Percentiles rank a stretch among this genome's conserved stretches.
phyloP scores from a whole-genome alignment of 2,329 filamentous ascomycete species.

The Rugonectria rugulosa region DNA sequence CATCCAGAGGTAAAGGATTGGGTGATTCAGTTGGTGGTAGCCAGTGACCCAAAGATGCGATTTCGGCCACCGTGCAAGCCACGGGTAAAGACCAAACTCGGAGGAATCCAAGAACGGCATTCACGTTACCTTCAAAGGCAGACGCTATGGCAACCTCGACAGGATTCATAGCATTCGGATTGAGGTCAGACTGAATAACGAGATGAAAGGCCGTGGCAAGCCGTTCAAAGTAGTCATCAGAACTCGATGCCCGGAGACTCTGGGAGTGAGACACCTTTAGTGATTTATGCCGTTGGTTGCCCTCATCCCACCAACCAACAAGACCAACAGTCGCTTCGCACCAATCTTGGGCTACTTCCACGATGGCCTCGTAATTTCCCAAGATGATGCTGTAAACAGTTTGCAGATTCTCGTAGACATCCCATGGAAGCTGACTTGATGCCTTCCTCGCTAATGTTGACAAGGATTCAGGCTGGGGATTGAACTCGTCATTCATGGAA shows the following conservation, averaged over 20 bases:
- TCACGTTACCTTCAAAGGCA: constrained; percentile 82
- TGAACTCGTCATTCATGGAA: constrained; percentile 43
- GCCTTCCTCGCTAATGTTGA: constrained; percentile 77
- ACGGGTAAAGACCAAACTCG: constrained; percentile 83
- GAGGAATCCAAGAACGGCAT: constrained; percentile 77
- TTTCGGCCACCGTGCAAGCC: constrained; percentile 79
- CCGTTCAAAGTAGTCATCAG: constrained; percentile 76
- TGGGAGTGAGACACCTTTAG: constrained; percentile 51
- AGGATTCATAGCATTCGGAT: constrained; percentile 76
- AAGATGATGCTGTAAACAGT: constrained; percentile 82
- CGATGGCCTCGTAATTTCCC: constrained; percentile 77
- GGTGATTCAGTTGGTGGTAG: constrained; percentile 57
- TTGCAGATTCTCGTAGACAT: constrained; percentile 85
- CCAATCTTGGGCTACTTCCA: constrained; percentile 86
- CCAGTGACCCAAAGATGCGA: constrained; percentile 87
- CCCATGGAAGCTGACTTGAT: constrained; percentile 87
- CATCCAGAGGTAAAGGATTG: constrained; percentile 64
- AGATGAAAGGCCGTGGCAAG: constrained; percentile 76
- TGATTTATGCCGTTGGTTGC: constrained; percentile 57
- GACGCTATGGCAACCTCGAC: constrained; percentile 85
- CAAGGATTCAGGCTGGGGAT: constrained; percentile 57
- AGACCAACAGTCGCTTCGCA: constrained; percentile 85
- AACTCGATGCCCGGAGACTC: constrained; percentile 50
- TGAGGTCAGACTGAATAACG: constrained; percentile 73
- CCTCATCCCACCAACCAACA: constrained; percentile 91